These are phyloP conservation scores for Lentinula novae-zelandiae DNA, from an alignment of 1,284 basidiomycete species.

Conservation along the genomic window DNA sequence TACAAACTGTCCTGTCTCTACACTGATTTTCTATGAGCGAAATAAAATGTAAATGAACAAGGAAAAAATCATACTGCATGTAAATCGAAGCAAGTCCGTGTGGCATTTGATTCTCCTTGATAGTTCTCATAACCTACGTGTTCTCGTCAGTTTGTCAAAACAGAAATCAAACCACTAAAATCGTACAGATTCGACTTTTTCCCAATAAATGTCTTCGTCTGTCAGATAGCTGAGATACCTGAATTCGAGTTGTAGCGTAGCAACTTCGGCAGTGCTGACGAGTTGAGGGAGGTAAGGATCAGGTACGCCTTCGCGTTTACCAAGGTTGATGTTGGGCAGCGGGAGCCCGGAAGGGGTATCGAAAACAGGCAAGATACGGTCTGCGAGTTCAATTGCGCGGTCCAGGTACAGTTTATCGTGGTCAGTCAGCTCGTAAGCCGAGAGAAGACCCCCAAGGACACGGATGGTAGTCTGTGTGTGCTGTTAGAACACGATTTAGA, in stretches of 20 bases:
- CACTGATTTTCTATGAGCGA: constrained; percentile 34
- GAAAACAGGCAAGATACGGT: constrained; percentile 85
- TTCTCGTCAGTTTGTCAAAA: background rate
- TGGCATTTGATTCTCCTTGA: constrained; percentile 58
- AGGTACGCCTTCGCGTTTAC: constrained; percentile 56
- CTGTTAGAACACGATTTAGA: background rate
- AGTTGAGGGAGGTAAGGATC: constrained; percentile 65
- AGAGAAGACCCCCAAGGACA: constrained; percentile 57
- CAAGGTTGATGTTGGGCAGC: constrained; percentile 76
- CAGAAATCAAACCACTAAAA: background rate
- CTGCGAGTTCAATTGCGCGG: constrained; percentile 77
- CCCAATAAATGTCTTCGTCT: constrained; percentile 78
- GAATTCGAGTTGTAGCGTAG: constrained; percentile 86
- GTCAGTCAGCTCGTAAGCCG: constrained; percentile 74
- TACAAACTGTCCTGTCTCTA: constrained; percentile 66
- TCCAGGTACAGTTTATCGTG: constrained; percentile 69
- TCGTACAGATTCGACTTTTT: constrained; percentile 69
- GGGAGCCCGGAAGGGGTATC: constrained; percentile 82
- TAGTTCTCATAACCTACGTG: constrained; percentile 66
- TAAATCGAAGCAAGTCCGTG: constrained; percentile 85
- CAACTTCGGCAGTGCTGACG: constrained; percentile 81
- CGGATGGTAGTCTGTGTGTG: constrained; percentile 36
- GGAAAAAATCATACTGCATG: constrained; percentile 53
- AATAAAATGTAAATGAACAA: background rate
- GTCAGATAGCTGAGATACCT: constrained; percentile 85